These are phyloP conservation scores for Staphylotrichum tortipilum DNA, from an alignment of 495 filamentous ascomycete species.

Conservation along the genomic window DNA sequence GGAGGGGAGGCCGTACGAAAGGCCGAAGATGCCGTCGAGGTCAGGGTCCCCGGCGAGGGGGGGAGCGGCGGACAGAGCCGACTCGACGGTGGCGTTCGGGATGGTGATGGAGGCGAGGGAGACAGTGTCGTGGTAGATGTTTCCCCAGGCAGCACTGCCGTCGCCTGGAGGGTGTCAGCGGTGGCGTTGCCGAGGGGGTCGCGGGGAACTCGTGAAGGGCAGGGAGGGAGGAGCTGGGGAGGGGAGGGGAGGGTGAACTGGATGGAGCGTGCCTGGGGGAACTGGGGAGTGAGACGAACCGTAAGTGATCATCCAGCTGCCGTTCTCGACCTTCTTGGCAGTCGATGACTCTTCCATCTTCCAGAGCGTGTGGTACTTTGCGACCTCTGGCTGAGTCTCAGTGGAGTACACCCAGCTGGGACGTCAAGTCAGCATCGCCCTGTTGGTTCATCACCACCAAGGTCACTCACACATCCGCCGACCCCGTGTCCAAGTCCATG, in stretches of 20 bases:
- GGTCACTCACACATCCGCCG: slow-evolving; percentile 60
- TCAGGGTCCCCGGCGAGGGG: slow-evolving; percentile 18
- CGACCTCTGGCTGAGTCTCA: slow-evolving; percentile 7
- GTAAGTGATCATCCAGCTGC: slow-evolving; percentile 61
- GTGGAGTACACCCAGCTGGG: slow-evolving; percentile 20
- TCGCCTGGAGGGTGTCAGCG: slow-evolving; percentile 10
- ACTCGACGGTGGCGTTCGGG: slow-evolving; percentile 48
- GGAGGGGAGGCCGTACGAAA: slow-evolving; percentile 22
- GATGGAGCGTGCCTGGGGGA: too few relatives aligned
- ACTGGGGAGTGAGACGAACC: too few relatives aligned
- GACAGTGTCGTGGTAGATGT: slow-evolving; percentile 33
- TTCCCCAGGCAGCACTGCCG: slow-evolving; percentile 26
- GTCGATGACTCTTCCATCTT: slow-evolving; percentile 52
- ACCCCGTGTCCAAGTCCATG: slow-evolving; percentile 69
- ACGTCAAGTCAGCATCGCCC: not conserved
- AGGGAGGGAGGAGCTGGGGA: too few relatives aligned
- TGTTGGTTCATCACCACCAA: not conserved
- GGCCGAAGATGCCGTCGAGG: slow-evolving; percentile 32
- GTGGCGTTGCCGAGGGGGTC: too few relatives aligned
- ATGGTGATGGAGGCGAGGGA: slow-evolving; percentile 41
- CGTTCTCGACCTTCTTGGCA: slow-evolving; percentile 40
- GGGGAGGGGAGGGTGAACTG: too few relatives aligned
- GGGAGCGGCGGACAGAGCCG: slow-evolving; percentile 24
- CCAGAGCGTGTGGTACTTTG: slow-evolving; percentile 9
- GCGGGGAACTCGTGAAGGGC: too few relatives aligned